Base-by-base conservation (phyloP, 805 yeast genomes). In the Candida peoriensis region DNA sequence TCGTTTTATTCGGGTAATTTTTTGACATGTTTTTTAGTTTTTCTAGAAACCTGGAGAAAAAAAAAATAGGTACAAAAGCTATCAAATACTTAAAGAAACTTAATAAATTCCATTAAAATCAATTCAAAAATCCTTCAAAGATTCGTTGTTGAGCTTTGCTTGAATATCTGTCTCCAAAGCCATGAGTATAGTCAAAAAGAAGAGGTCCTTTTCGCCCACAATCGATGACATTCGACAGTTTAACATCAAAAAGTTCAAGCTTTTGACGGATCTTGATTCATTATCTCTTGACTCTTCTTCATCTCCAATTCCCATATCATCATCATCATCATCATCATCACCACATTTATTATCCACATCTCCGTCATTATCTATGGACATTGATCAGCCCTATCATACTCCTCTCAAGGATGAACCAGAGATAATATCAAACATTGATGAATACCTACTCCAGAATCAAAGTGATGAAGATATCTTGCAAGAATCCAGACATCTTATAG, bases 231-330 rank as follows among this genome's bases (percentile, higher is more conserved):
- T 46, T 4, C 33, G 50, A 6, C 45, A 46, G 13, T 42, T 48
- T 21, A 60, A 59, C 28, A 55, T 60, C 44, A 63, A 63, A 38
- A 50, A 54, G n/a, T n/a, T n/a, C n/a, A n/a, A n/a, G n/a, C n/a
- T n/a, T n/a, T n/a, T n/a, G n/a, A n/a, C n/a, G n/a, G n/a, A n/a
- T n/a, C n/a, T n/a, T n/a, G n/a, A n/a, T n/a, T n/a, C n/a, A n/a
- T n/a, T n/a, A n/a, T n/a, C n/a, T n/a, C n/a, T n/a, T n/a, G n/a
- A n/a, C n/a, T n/a, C n/a, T n/a, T n/a, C n/a, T 19, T 13, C 18
- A 13, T 26, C 20, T 11, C 24, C 23, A 26, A 18, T 21, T 17
- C 21, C 12, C n/a, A 8, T 10, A 11, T 24, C 33, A 33, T 36
- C 20, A 25, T 38, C 29, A 28, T 19, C 6, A 13, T 32, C 31